These are phyloP conservation scores for Lepiota brunneoincarnata DNA, from an alignment of 768 basidiomycete genomes.

Conservation along the genomic window DNA sequence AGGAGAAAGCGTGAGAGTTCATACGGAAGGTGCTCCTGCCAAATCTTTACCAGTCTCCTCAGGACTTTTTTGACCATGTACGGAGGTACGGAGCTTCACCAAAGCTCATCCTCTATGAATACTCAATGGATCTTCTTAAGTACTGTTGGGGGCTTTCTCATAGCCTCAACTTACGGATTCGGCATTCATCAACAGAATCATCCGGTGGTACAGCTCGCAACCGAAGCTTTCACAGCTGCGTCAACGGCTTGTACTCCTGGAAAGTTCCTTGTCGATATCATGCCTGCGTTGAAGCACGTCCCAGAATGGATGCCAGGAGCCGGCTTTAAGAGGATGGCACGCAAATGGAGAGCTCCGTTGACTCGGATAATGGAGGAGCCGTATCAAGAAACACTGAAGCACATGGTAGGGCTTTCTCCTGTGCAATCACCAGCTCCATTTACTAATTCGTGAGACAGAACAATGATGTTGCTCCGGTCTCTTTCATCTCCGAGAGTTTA, in stretches of 20 bases:
- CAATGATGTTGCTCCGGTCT: not conserved
- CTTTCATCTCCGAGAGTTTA: not conserved
- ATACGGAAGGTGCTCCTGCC: constrained; percentile 8
- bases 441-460: not conserved
- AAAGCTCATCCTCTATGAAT: no score
- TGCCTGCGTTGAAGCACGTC: constrained; percentile 8
- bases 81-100: constrained; percentile 3
- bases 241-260: constrained; percentile 7
- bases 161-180: constrained; percentile 11
- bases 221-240: not conserved
- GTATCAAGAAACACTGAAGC: not conserved
- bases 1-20: constrained; percentile 2
- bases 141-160: constrained; percentile 8
- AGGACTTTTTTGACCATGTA: constrained; percentile 7
- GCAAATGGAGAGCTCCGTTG: not conserved
- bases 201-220: constrained; percentile 3
- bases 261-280: constrained; percentile 7
- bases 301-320: constrained; percentile 16
- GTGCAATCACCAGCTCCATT: not conserved
- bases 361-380: not conserved
- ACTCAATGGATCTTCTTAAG: not conserved
- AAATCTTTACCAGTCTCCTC: constrained; percentile 4
- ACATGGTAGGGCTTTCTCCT: not conserved
- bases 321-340: constrained; percentile 3
- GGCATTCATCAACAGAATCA: constrained; percentile 1